Base-by-base conservation (phyloP, 2,329 filamentous ascomycete species). In the Monascus ruber region DNA sequence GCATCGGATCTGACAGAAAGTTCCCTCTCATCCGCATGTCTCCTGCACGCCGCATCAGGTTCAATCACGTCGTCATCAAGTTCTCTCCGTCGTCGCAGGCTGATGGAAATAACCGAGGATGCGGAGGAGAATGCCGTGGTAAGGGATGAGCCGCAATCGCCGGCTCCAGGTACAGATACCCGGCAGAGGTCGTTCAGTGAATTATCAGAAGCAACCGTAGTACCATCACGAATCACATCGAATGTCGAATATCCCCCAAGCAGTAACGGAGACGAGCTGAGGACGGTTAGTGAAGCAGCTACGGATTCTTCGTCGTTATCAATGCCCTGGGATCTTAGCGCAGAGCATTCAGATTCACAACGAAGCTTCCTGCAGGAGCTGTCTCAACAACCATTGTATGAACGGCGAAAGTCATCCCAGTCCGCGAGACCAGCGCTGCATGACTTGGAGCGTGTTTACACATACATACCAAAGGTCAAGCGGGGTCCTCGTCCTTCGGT, bases 101-200 rank as follows among this genome's bases (percentile, higher is more conserved):
- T 96, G 51, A 82, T 89, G 66, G 89, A 94, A 65, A 95, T 96
- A 58, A 80, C 83, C n/a, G 91, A 96, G 64, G 85, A 91, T 65
- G 84, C 82, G 39, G 86, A 93, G 55, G 87, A 94, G 53, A 81
- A 79, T 52, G 68, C 76, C 39, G 71, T 79, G 52, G 78, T 73
- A 2, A 62, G 73, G 69, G 73, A 53, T 64, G 74, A 50, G 31
- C 46, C 52, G 5, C 57, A 55, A 42, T 41, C 47, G 10, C 45
- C 47, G 33, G 37, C 50, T 26, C 40, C 52, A 33, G 40, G 42
- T 32, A 46, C 43, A 26, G 50, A 47, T 29, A 37, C 40, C 27
- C 50, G 48, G 28, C 49, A 48, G 41, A 43, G 50, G 36, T 50
- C 55, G 1, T 52, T 48, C 31, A 62, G 59, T 35, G 53, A 57